A percentile compares a stretch with the other conserved stretches of the same genome.
Conservation (phyloP, 495 filamentous ascomycete species). For the Cryomyces minteri region DNA sequence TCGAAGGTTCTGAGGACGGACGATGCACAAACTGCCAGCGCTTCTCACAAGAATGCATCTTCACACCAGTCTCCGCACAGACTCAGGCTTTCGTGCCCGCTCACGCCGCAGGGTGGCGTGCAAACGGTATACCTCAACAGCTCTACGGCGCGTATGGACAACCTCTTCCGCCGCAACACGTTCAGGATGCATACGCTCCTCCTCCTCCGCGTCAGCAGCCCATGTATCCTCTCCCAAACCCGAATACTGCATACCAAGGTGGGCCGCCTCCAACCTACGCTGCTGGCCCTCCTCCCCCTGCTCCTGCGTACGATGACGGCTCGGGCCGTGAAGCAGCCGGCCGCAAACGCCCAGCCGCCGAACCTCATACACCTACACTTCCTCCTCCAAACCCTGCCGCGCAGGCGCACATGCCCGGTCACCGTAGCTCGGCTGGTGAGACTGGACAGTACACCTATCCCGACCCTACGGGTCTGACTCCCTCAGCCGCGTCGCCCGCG, state of each 20-base stretch:
- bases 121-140: slow-evolving; percentile 12
- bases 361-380: slow-evolving; percentile 22
- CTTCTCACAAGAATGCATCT: slow-evolving; percentile 74
- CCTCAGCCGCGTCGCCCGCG: slow-evolving; percentile 19
- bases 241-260: neutral
- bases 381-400: slow-evolving; percentile 21
- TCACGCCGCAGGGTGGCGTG: slow-evolving; percentile 35
- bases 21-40: slow-evolving; percentile 64
- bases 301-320: slow-evolving; percentile 12
- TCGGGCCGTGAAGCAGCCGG: slow-evolving; percentile 9
- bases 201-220: slow-evolving; percentile 1
- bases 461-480: slow-evolving; percentile 17
- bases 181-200: slow-evolving; percentile 17
- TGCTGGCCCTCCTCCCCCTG: slow-evolving; percentile 7
- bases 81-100: slow-evolving; percentile 72
- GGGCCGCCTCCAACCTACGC: slow-evolving; percentile 1
- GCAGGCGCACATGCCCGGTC: slow-evolving; percentile 8
- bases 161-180: slow-evolving; percentile 38
- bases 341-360: slow-evolving; percentile 17
- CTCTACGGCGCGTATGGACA: slow-evolving; percentile 67
- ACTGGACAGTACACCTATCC: slow-evolving; percentile 14
- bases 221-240: slow-evolving; percentile 14
- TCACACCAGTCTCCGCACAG: slow-evolving; percentile 69
- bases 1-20: slow-evolving; percentile 58
- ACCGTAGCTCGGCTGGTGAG: slow-evolving; percentile 5